These are phyloP conservation scores for Asclepias syriaca DNA, from an alignment of 257 asterid genomes.

Conservation along the genomic window DNA sequence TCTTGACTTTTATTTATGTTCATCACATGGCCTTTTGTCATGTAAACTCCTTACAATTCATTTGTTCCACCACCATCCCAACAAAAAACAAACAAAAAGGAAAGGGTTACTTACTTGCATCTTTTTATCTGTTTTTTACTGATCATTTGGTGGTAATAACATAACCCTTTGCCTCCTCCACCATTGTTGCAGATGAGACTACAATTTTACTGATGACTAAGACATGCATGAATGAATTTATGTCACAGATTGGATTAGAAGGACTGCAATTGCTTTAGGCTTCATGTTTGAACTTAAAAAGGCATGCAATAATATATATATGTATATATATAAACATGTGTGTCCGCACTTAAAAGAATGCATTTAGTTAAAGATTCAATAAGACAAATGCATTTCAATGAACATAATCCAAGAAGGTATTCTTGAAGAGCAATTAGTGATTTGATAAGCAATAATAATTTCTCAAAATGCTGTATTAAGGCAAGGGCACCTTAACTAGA, in stretches of 20 bases:
- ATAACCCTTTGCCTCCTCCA: background rate
- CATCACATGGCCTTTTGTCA: conserved; percentile 25
- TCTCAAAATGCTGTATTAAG: too few species aligned
- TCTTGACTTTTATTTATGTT: conserved; percentile 26
- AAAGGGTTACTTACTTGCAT: background rate
- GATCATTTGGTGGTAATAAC: background rate
- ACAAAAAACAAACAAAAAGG: too few species aligned
- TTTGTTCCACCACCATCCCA: background rate
- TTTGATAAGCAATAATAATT: too few species aligned
- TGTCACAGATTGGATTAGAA: background rate
- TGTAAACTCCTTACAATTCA: background rate
- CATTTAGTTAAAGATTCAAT: background rate
- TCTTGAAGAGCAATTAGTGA: background rate
- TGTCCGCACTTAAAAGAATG: background rate
- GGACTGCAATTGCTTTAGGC: background rate
- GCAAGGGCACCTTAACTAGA: too few species aligned
- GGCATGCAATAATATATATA: too few species aligned
- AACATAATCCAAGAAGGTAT: background rate
- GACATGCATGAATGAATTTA: background rate
- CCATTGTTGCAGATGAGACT: background rate
- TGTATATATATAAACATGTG: too few species aligned
- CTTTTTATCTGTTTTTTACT: background rate
- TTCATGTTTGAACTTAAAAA: background rate
- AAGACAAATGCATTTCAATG: background rate
- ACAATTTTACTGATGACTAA: too few species aligned